Percentiles rank a stretch among this genome's conserved stretches.
These are phyloP conservation scores for Exophiala calicioides DNA, from an alignment of 2,329 filamentous ascomycete genomes.

Conservation along the genomic window DNA sequence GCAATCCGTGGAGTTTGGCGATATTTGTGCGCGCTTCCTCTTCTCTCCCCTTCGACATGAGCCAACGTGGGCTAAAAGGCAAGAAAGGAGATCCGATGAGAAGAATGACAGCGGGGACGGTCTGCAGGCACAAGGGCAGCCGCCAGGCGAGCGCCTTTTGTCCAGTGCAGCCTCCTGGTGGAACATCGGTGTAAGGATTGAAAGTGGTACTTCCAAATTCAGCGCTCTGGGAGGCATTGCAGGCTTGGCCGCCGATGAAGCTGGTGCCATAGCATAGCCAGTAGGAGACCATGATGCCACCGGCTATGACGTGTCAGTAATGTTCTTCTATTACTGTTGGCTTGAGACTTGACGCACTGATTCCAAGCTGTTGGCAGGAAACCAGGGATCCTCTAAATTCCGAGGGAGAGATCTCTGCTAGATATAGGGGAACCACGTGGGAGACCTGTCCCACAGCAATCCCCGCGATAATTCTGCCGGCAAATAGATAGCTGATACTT, in stretches of 20 bases:
- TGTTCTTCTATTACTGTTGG: too few relatives aligned
- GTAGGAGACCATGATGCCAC: slow-evolving; percentile 40
- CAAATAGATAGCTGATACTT: background rate
- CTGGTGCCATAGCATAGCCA: slow-evolving; percentile 36
- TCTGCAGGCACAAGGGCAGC: slow-evolving; percentile 51
- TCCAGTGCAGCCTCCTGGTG: too few relatives aligned
- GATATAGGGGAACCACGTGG: slow-evolving; percentile 32
- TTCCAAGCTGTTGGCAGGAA: too few relatives aligned
- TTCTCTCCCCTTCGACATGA: slow-evolving; percentile 42
- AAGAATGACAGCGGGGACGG: slow-evolving; percentile 43
- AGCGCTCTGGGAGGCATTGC: too few relatives aligned
- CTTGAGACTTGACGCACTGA: too few relatives aligned
- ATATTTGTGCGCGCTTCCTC: slow-evolving; percentile 44
- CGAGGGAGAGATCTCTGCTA: slow-evolving; percentile 36
- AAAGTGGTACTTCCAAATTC: too few relatives aligned
- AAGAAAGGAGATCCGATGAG: slow-evolving; percentile 43
- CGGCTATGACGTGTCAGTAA: too few relatives aligned
- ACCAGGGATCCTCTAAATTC: slow-evolving; percentile 44
- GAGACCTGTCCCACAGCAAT: slow-evolving; percentile 44
- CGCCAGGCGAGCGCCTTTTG: slow-evolving; percentile 43
- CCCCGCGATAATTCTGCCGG: slow-evolving; percentile 35
- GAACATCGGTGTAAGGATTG: too few relatives aligned
- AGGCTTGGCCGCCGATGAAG: too few relatives aligned
- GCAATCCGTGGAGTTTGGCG: slow-evolving; percentile 44
- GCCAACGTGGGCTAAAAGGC: slow-evolving; percentile 59